Evolutionary conservation across 106 monocot genomes (phyloP).

Genomic region (Apostasia shenzhenica): DNA sequence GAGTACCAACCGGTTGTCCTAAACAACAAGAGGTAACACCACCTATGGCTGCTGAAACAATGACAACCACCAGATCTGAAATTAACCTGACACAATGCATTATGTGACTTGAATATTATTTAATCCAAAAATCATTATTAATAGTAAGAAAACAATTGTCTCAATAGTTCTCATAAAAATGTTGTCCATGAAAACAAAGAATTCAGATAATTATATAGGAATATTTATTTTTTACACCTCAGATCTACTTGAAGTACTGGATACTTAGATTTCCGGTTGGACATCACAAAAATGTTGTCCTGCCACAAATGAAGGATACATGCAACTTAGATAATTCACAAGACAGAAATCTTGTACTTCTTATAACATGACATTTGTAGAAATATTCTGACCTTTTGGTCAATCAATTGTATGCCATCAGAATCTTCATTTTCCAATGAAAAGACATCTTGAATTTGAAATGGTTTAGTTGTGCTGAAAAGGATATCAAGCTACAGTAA

Average conservation of each 20-base stretch:
- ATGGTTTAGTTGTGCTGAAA: constrained; percentile 63
- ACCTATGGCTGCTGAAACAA: constrained; percentile 95
- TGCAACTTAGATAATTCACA: constrained; percentile 5
- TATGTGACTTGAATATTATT: background rate
- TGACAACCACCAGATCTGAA: constrained; percentile 93
- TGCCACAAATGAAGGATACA: constrained; percentile 14
- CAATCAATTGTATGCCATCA: constrained; percentile 92
- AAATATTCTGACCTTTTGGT: constrained; percentile 57
- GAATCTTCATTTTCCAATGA: constrained; percentile 67
- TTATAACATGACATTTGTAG: background rate
- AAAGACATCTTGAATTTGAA: constrained; percentile 86
- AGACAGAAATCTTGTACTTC: background rate
- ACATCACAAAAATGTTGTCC: constrained; percentile 98
- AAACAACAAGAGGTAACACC: constrained; percentile 82
- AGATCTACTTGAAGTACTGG: constrained; percentile 96
- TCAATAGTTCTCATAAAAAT: constrained; percentile 1
- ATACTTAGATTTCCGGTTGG: constrained; percentile 94
- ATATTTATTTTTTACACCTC: constrained; percentile 24
- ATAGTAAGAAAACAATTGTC: background rate
- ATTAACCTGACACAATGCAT: constrained; percentile 62
- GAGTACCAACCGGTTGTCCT: constrained; percentile 82
- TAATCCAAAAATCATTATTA: background rate
- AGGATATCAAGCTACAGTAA: background rate
- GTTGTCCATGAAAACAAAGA: background rate
- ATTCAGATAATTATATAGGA: background rate